Evolutionary conservation across 2,329 filamentous ascomycete species (phyloP), one percentile per base, ranked within the genome.

Genomic region (Xylaria sp.): DNA sequence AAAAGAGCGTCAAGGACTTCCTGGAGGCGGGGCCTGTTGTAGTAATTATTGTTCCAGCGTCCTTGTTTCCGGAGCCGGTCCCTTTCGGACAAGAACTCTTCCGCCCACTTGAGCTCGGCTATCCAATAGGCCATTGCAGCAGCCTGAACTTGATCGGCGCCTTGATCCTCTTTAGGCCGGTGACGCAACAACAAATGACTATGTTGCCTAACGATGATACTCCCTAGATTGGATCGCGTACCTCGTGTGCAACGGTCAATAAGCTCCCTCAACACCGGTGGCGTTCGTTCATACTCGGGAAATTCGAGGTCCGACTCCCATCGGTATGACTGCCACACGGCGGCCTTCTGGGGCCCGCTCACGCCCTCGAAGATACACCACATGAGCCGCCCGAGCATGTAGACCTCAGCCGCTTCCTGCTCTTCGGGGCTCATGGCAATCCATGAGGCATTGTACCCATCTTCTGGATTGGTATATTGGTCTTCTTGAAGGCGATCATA

Each of bases 291-390:
- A 74, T 85, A 89, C 8, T 79, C 78, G 0, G 88, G 88, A 64
- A 89, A 90, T 75, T 88, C 85, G 12, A 86, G 78, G 17, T 83
- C 79, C 1, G 87, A 84, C 74, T 89, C 87, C 77, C 83, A 84
- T 17, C 79, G 80, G 74, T 89, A 89, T 54, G 87, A 89, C 70
- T 87, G 82, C 87, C 87, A 89, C 12, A 88, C 82, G 3, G 85
- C 84, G 1, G 84, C 83, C 68, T 82, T 82, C 72, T 89, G 85
- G 1, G 87, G 87, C 1, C 86, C 86, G 67, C 85, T 86, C 73
- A 85, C 84, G 21, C 86, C 86, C 75, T 90, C 88, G 65, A 89
- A 89, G 17, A 89, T 83, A 74, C 88, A 89, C 87, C 87, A 90
- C 55, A 90, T 79, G 30, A 88, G 81, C 47, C 87, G 82, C 5